Conservation (phyloP, 257 asterid species). For the Fraxinus quadrangulata region DNA sequence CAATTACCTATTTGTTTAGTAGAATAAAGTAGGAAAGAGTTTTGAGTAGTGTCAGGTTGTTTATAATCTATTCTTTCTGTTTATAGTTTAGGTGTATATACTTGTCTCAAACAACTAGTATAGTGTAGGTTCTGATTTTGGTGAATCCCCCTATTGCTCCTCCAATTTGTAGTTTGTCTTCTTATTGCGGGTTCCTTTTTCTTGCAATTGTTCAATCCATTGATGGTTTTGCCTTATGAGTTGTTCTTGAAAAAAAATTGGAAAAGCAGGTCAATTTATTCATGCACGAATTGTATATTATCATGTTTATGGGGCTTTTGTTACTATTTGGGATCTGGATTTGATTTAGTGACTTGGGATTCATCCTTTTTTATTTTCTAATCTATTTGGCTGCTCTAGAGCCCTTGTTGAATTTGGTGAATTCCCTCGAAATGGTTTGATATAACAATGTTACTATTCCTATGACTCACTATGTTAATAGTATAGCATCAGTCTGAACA, state of each 20-base stretch:
- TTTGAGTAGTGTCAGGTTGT: not conserved
- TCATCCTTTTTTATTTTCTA: not conserved
- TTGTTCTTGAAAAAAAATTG: not conserved
- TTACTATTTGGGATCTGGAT: not conserved
- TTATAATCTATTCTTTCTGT: not conserved
- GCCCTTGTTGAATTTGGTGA: not conserved
- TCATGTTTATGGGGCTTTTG: not conserved
- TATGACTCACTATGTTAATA: too few relatives aligned
- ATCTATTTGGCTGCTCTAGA: not conserved
- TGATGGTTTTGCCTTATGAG: not conserved
- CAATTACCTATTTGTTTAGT: not conserved
- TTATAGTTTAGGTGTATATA: not conserved
- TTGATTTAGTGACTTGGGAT: not conserved
- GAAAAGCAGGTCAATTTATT: too few relatives aligned
- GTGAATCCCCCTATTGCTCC: not conserved
- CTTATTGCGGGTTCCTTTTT: not conserved
- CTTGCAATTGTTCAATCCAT: slow-evolving; percentile 11
- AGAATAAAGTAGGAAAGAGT: too few relatives aligned
- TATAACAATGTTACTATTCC: too few relatives aligned
- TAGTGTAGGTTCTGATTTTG: slow-evolving; percentile 18
- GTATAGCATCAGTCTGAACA: too few relatives aligned
- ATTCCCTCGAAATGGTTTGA: not conserved
- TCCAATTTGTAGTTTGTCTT: slow-evolving; percentile 13
- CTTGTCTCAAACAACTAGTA: not conserved
- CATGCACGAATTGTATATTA: not conserved